Evolutionary conservation across 768 basidiomycete species (phyloP), one percentile per base, ranked within the genome.

Genomic region (Leccinum broughii): DNA sequence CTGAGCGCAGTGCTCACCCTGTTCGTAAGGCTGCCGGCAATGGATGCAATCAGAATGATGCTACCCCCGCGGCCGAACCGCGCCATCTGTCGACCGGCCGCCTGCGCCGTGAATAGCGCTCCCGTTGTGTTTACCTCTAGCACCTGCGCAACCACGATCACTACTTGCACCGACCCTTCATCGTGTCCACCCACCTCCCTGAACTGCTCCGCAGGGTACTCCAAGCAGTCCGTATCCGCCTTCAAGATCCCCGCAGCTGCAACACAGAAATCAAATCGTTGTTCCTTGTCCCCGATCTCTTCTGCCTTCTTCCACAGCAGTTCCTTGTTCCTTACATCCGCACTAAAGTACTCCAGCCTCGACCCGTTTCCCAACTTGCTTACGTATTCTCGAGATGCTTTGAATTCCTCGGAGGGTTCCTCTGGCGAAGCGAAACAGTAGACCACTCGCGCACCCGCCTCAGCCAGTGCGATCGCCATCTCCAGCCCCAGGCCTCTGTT

Each of bases 201-300:
- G 68, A 90, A 92, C 64, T 87, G 79, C 59, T 83, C 72, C 10
- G 77, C 86, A 1, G 86, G 82, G 67, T 89, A 90, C 49, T 84
- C 81, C 72, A 90, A 70, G 65, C 88, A 90, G 58, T 85, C 83
- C 28, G 72, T 84, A 60, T 88, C 77, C 0, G 76, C 65, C 65
- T 81, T 83, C 68, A 89, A 69, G 55, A 92, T 82, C 28, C 90
- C 92, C 44, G 91, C 91, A n/a, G 90, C 90, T 4, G 90, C 90
- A 59, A 92, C 72, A 66, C 88, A 90, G 14, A 87, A 79, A 69
- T 93, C 90, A 77, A 93, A 81, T 64, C 90, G 77, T 13, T 83
- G 81, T 63, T 92, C 90, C 63, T 74, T 78, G 60, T 88, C 79
- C 0, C 85, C 89, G 50, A 93, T 85, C 63, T 79, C 78, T 67